Evolutionary conservation across 768 basidiomycete genomes (phyloP).

Genomic region (Auriscalpium vulgare): DNA sequence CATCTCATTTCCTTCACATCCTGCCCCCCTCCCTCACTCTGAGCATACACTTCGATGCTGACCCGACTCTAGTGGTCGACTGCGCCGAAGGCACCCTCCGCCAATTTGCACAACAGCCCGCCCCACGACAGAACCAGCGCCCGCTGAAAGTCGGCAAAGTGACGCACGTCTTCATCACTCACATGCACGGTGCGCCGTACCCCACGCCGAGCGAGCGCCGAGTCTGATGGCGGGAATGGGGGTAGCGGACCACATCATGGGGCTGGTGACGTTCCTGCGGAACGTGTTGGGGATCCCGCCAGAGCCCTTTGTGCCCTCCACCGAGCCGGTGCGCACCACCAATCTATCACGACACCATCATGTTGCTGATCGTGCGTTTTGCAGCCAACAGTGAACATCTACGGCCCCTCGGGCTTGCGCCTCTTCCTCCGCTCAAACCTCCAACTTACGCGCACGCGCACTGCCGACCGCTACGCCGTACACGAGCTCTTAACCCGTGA

Average conservation of each 20-base stretch:
- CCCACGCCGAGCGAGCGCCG: too few relatives aligned
- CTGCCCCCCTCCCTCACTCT: not conserved
- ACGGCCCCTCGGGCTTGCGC: conserved; percentile 74
- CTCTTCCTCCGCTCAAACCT: conserved; percentile 65
- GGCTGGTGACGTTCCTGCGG: conserved; percentile 59
- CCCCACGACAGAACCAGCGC: conserved; percentile 15
- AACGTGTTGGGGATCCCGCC: conserved; percentile 38
- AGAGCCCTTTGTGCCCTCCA: too few relatives aligned
- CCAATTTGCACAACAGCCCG: conserved; percentile 56
- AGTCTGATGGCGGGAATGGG: not conserved
- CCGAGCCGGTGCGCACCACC: too few relatives aligned
- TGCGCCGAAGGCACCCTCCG: conserved; percentile 76
- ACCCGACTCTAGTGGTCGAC: conserved; percentile 56
- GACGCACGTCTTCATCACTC: conserved; percentile 72
- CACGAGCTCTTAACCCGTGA: conserved; percentile 62
- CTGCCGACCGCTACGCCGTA: conserved; percentile 58
- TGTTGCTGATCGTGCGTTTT: too few relatives aligned
- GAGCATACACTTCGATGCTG: not conserved
- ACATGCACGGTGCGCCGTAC: conserved; percentile 56
- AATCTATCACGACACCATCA: too few relatives aligned
- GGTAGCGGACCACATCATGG: conserved; percentile 68
- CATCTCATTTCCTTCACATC: not conserved
- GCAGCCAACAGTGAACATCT: conserved; percentile 54
- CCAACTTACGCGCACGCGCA: conserved; percentile 55
- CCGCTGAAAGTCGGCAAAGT: conserved; percentile 39